These are phyloP conservation scores for Leccinum aurantiacum DNA, from an alignment of 768 basidiomycete genomes.

Conservation along the genomic window DNA sequence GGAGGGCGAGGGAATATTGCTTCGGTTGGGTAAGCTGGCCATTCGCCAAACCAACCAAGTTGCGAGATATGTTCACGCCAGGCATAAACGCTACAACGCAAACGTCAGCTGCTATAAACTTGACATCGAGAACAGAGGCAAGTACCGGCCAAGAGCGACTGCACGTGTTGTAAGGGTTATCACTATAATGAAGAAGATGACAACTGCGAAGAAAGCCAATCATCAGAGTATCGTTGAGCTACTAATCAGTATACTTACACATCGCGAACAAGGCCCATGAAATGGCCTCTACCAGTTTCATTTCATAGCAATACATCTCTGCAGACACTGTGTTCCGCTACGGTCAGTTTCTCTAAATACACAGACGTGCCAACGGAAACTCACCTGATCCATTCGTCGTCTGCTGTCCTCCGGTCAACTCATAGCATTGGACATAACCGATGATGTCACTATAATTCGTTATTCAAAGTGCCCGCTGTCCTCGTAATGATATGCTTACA, in stretches of 20 bases:
- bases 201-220: slow-evolving; percentile 30
- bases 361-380: slow-evolving; percentile 18
- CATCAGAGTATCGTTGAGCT: slow-evolving; percentile 3
- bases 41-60: slow-evolving; percentile 76
- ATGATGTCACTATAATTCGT: slow-evolving; percentile 60
- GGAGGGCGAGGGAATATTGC: slow-evolving; percentile 22
- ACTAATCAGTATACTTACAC: slow-evolving; percentile 34
- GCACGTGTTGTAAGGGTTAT: slow-evolving; percentile 50
- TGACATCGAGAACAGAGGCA: background rate
- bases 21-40: slow-evolving; percentile 52
- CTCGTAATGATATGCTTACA: slow-evolving; percentile 42
- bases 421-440: slow-evolving; percentile 60
- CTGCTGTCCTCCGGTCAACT: slow-evolving; percentile 40
- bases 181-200: slow-evolving; percentile 54
- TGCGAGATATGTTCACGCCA: slow-evolving; percentile 46
- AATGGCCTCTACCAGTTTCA: slow-evolving; percentile 77
- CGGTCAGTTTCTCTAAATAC: slow-evolving; percentile 5
- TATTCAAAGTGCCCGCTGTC: background rate
- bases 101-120: slow-evolving; percentile 1
- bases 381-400: slow-evolving; percentile 59
- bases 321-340: slow-evolving; percentile 46
- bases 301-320: slow-evolving; percentile 67
- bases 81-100: slow-evolving; percentile 24
- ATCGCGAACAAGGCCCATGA: slow-evolving; percentile 71
- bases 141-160: slow-evolving; percentile 33